Base-by-base conservation (phyloP, 768 basidiomycete genomes). In the Leccinum aurantiacum region DNA sequence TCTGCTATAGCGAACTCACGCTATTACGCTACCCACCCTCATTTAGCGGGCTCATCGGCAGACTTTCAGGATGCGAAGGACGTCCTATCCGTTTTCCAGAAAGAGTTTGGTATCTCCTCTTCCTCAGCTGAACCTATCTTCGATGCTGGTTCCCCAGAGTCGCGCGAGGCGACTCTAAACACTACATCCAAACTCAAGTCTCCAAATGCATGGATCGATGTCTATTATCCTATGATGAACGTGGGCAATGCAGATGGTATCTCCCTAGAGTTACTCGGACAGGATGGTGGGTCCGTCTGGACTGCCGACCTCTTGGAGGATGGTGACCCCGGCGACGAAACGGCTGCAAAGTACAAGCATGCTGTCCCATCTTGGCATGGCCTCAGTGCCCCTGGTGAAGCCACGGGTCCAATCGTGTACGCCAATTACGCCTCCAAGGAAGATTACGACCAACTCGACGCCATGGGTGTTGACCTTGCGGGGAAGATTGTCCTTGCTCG, bases 211-310 rank as follows among this genome's bases (percentile, higher is more conserved):
- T 94, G 92, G 92, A 85, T 93, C 60, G 91, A 93, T 64, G 81
- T 82, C 38, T 97, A 98, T 73, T 96, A 90, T 73, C 94, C 95
- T 2, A 79, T 94, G 46, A 76, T 96, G 77, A 93, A 96, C 73
- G 89, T 84, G 0, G 72, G 66, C 14, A 70, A 67, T 24, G 86
- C 91, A 1, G 77, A 88, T 7, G 83, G 88, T 56, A 83, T 86
- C 53, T 82, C 81, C 60, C 74, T 95, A 11, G 81, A 88, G 52
- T 84, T 95, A 22, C 74, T 91, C 48, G 82, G 78, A 22, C 79
- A 79, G 14, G 77, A 84, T 44, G 86, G 86, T 3, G 68, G 73
- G 19, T 69, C 78, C 14, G 70, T 80, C 6, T 91, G 91, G 89
- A 78, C 76, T 46, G 93, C 93, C 19, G 83, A 89, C 63, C 77